These are phyloP conservation scores for Candida golubevii DNA, from an alignment of 805 yeast genomes.

Conservation along the genomic window DNA sequence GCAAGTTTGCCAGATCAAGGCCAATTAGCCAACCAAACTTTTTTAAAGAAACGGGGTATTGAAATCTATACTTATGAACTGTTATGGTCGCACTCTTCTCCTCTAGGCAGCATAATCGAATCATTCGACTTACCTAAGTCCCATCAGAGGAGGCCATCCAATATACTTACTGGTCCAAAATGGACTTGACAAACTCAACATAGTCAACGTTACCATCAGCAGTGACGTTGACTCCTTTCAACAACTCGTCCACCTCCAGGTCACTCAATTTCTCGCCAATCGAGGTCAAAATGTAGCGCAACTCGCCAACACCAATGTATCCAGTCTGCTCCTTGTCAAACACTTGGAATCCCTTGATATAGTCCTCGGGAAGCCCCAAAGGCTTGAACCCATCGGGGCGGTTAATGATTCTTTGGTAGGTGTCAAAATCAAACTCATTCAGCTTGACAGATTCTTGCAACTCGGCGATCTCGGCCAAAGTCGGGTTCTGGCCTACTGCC, in stretches of 20 bases:
- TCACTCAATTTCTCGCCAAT: slow-evolving; percentile 92
- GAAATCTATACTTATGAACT: no score
- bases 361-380: slow-evolving; percentile 85
- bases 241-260: slow-evolving; percentile 89
- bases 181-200: slow-evolving; percentile 89
- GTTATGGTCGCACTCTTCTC: no score
- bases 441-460: slow-evolving; percentile 40
- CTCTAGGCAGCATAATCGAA: no score
- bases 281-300: slow-evolving; percentile 89
- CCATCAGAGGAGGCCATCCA: no score
- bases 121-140: no score
- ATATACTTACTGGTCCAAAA: slow-evolving; percentile 72
- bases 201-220: slow-evolving; percentile 94
- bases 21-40: no score
- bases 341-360: slow-evolving; percentile 89
- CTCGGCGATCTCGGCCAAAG: slow-evolving; percentile 75
- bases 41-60: no score
- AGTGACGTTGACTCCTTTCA: slow-evolving; percentile 92
- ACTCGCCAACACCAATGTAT: slow-evolving; percentile 93
- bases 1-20: no score
- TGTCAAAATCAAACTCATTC: slow-evolving; percentile 63
- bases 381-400: slow-evolving; percentile 88
- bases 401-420: slow-evolving; percentile 70
- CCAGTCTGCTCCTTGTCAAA: slow-evolving; percentile 96
- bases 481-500: slow-evolving; percentile 98